Evolutionary conservation across 306 rosid species (phyloP).

Genomic region (Betula pendula): DNA sequence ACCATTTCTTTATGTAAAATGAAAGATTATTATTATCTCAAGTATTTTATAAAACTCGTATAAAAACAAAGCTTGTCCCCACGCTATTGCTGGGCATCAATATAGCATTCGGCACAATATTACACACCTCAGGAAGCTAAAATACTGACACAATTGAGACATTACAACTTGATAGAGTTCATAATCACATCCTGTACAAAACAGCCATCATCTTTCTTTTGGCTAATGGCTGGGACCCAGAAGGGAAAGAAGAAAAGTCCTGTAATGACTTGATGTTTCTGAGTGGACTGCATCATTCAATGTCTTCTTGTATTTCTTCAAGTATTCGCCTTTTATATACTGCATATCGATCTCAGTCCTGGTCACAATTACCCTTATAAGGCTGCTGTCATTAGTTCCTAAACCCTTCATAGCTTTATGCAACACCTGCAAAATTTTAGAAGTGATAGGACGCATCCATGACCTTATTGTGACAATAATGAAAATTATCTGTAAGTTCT

Average conservation of each 20-base stretch:
- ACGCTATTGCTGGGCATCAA: no score
- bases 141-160: not conserved
- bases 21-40: no score
- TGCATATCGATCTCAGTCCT: constrained; percentile 74
- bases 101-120: not conserved
- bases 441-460: constrained; percentile 14
- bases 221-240: constrained; percentile 54
- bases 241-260: constrained; percentile 66
- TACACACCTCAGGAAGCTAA: not conserved
- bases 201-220: not conserved
- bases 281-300: constrained; percentile 73
- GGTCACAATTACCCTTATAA: constrained; percentile 64
- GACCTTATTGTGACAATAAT: constrained; percentile 6
- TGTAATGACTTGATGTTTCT: constrained; percentile 74
- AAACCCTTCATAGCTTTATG: constrained; percentile 72
- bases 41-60: no score
- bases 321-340: constrained; percentile 66
- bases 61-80: no score
- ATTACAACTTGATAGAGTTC: constrained; percentile 7
- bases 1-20: no score
- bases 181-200: constrained; percentile 17
- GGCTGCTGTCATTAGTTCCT: constrained; percentile 67
- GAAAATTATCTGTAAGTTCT: constrained; percentile 6
- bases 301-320: constrained; percentile 57
- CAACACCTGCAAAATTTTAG: constrained; percentile 47